Evolutionary conservation across 768 basidiomycete species (phyloP).

Genomic region (Fistulinella prunicolor): DNA sequence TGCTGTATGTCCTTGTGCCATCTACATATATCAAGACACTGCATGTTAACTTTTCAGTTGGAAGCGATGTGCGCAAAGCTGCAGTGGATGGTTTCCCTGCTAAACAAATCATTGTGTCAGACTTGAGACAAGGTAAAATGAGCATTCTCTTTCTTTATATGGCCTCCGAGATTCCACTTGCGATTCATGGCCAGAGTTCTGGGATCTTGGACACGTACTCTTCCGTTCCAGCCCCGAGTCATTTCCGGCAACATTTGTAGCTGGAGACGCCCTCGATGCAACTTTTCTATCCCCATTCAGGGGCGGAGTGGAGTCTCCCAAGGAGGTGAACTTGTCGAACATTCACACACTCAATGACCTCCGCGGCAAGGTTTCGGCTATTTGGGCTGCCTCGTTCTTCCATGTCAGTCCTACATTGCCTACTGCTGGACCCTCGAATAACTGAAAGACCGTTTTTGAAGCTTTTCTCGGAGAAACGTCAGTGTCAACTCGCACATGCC

Average conservation of each 20-base stretch:
- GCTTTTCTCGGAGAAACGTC: slow-evolving; percentile 28
- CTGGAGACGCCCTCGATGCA: slow-evolving; percentile 53
- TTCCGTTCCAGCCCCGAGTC: slow-evolving; percentile 50
- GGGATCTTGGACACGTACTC: slow-evolving; percentile 60
- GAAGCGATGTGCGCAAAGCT: slow-evolving; percentile 39
- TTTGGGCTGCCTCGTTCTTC: slow-evolving; percentile 52
- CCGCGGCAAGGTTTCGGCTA: slow-evolving; percentile 44
- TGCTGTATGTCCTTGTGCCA: slow-evolving; percentile 32
- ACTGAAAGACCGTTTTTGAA: slow-evolving; percentile 23
- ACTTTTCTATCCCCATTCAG: slow-evolving; percentile 36
- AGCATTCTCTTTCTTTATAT: neutral
- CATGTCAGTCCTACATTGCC: slow-evolving; percentile 18
- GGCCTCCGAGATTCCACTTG: neutral
- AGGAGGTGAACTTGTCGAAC: slow-evolving; percentile 24
- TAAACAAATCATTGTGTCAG: slow-evolving; percentile 37
- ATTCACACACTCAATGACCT: slow-evolving; percentile 45
- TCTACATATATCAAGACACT: neutral
- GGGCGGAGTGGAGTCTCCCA: slow-evolving; percentile 14
- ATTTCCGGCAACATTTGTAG: slow-evolving; percentile 54
- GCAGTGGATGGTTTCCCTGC: slow-evolving; percentile 42
- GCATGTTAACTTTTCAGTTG: slow-evolving; percentile 28
- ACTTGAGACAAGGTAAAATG: slow-evolving; percentile 35
- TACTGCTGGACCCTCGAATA: slow-evolving; percentile 19
- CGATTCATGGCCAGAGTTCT: slow-evolving; percentile 42
- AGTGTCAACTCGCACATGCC: slow-evolving; percentile 22